These are phyloP conservation scores for Articulospora tetracladia DNA, from an alignment of 495 filamentous ascomycete genomes.

Conservation along the genomic window DNA sequence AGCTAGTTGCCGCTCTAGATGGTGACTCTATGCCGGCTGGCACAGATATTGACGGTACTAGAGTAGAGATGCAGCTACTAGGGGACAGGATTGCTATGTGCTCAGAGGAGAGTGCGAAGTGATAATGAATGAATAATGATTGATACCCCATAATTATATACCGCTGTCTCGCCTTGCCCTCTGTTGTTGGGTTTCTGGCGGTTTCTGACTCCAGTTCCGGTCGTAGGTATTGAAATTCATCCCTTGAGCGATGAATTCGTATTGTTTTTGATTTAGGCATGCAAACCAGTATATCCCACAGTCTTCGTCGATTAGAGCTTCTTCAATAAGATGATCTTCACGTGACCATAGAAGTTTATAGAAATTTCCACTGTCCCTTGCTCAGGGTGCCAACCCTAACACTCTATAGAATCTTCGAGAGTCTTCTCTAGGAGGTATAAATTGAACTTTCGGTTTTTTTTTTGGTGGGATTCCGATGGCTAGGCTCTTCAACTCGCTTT, in stretches of 20 bases:
- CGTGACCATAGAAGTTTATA: not conserved
- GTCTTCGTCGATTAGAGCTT: not conserved
- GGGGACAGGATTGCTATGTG: not conserved
- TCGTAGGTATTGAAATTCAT: too few species aligned
- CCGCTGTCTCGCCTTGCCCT: not conserved
- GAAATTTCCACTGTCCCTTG: too few species aligned
- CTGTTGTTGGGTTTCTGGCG: too few species aligned
- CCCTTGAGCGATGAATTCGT: not conserved
- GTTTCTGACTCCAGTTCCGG: too few species aligned
- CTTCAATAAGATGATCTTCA: not conserved
- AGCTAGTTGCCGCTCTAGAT: conserved; percentile 18
- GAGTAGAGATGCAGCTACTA: not conserved
- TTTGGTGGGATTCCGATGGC: too few species aligned
- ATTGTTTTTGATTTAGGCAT: too few species aligned
- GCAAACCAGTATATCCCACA: too few species aligned
- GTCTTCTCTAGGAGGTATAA: not conserved
- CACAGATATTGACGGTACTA: not conserved
- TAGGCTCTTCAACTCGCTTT: too few species aligned
- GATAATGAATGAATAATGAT: conserved; percentile 2
- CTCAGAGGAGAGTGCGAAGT: not conserved
- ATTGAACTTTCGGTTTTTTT: too few species aligned
- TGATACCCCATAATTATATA: not conserved
- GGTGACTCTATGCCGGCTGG: not conserved
- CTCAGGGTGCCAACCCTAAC: too few species aligned
- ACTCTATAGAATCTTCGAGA: not conserved